Evolutionary conservation across 495 filamentous ascomycete species (phyloP), one percentile per base, ranked within the genome.

Genomic region (Lepraria neglecta): DNA sequence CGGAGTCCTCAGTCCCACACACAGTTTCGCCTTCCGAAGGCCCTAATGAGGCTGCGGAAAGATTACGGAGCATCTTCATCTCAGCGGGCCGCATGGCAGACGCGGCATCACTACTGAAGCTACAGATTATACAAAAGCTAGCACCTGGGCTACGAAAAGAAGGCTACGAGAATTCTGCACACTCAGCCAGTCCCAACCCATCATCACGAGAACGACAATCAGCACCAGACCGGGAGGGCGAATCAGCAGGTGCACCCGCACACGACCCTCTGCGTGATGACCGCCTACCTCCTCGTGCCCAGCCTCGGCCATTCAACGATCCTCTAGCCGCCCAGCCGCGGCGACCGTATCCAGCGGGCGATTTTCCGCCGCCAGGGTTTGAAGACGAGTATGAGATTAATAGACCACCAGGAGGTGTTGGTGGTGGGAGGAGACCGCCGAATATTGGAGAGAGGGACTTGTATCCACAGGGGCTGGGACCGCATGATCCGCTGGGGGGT

Each of bases 381-480:
- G 94, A 97, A 62, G 91, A 97, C 74, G 92, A 96, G 66, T 90
- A 88, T 68, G 90, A 97, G 57, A 79, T 97, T 53, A 82, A 88
- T 53, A 77, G 83, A 1, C 90, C 85, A 2, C 81, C 83, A 19
- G 80, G 82, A 17, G 75, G 70, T 35, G 66, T 76, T 43, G 54
- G 64, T 28, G 80, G 80, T 10, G 84, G 72, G 7, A 73, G 82
- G 30, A 77, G 77, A 30, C 82, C 83, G 4, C 76, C 84, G 48
- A 84, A 78, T 59, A 86, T 95, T 42, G 94, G 94, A 3, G 84
- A 89, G 14, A 78, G 88, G 65, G 94, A 98, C 69, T 75, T 97
- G 7, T 92, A 97, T 66, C 94, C 94, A 6, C 82, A 84, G 21
- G 92, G 92, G 14, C 71, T 97, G 12, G 94, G 90, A 0, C 92